A percentile compares a stretch with the other conserved stretches of the same genome.
phyloP scores from a whole-genome alignment of 176 grass and related monocot species.

The Phoenix roebelenii region DNA sequence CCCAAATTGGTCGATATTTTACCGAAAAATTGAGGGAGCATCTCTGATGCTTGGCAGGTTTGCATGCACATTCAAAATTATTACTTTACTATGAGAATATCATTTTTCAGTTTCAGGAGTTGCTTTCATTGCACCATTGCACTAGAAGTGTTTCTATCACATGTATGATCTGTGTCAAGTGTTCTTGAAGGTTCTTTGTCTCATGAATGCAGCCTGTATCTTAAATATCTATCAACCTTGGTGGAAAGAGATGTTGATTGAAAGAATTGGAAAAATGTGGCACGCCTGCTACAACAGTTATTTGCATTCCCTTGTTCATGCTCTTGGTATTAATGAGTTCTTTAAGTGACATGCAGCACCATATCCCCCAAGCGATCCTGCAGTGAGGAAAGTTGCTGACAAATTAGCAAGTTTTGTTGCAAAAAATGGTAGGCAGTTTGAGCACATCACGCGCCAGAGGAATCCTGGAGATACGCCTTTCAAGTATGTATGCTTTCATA shows the following conservation, averaged over 20 bases:
- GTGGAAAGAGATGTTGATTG: slow-evolving; percentile 57
- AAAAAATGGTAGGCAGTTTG: slow-evolving; percentile 89
- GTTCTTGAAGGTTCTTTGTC: slow-evolving; percentile 41
- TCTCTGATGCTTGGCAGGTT: no score
- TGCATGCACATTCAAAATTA: no score
- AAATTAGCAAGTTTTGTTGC: slow-evolving; percentile 93
- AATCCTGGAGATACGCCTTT: slow-evolving; percentile 95
- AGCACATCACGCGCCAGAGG: slow-evolving; percentile 82
- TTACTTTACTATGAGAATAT: no score
- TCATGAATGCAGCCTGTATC: slow-evolving; percentile 47
- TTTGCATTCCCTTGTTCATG: slow-evolving; percentile 65
- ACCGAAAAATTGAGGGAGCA: no score
- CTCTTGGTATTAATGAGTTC: slow-evolving; percentile 69
- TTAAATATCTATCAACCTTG: slow-evolving; percentile 44
- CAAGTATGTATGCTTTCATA: slow-evolving; percentile 38
- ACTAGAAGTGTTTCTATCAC: background rate
- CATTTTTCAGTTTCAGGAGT: no score
- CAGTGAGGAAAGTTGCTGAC: slow-evolving; percentile 89
- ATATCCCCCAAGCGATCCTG: slow-evolving; percentile 71
- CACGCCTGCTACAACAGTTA: slow-evolving; percentile 56
- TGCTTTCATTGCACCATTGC: no score
- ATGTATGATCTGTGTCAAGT: slow-evolving; percentile 11
- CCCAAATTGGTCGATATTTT: no score
- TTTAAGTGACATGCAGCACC: slow-evolving; percentile 99
- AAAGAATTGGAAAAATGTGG: slow-evolving; percentile 61